Conservation (phyloP, 2,329 filamentous ascomycete species). For the Colletotrichum filicis region DNA sequence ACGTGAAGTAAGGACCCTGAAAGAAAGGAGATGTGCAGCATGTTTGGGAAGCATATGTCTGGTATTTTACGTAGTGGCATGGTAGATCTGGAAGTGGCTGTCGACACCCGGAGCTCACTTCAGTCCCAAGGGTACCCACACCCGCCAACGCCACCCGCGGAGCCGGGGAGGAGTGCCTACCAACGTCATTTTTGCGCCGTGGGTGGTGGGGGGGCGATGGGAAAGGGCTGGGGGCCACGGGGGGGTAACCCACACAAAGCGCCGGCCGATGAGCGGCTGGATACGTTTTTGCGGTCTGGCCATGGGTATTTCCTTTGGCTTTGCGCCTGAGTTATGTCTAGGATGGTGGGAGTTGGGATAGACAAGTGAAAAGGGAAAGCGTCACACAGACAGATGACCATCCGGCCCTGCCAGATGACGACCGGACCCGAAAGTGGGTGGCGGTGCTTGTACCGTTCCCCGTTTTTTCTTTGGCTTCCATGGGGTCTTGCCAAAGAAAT, state of each 20-base stretch:
- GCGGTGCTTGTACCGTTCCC: slow-evolving; percentile 19
- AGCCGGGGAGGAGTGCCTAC: slow-evolving; percentile 14
- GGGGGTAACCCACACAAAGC: slow-evolving; percentile 6
- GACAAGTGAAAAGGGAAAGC: background rate
- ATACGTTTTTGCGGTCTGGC: background rate
- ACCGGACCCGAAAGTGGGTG: slow-evolving; percentile 12
- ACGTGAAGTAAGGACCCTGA: slow-evolving; percentile 13
- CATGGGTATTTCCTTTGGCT: background rate
- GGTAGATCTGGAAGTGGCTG: background rate
- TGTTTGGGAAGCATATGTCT: background rate
- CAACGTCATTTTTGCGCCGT: slow-evolving; percentile 25
- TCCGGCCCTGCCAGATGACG: slow-evolving; percentile 2
- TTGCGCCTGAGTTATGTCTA: slow-evolving; percentile 4
- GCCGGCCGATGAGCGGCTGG: background rate
- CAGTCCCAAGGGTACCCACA: slow-evolving; percentile 18
- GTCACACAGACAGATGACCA: background rate
- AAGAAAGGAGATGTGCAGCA: background rate
- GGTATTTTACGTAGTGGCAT: background rate
- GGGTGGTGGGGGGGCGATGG: background rate
- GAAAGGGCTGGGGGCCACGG: background rate
- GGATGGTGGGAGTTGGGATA: background rate
- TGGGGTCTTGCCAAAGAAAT: background rate
- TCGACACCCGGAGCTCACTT: slow-evolving; percentile 4
- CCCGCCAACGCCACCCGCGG: slow-evolving; percentile 27
- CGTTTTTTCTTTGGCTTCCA: background rate